Evolutionary conservation across 306 rosid species (phyloP).

Genomic region (Macrotyloma uniflorum): DNA sequence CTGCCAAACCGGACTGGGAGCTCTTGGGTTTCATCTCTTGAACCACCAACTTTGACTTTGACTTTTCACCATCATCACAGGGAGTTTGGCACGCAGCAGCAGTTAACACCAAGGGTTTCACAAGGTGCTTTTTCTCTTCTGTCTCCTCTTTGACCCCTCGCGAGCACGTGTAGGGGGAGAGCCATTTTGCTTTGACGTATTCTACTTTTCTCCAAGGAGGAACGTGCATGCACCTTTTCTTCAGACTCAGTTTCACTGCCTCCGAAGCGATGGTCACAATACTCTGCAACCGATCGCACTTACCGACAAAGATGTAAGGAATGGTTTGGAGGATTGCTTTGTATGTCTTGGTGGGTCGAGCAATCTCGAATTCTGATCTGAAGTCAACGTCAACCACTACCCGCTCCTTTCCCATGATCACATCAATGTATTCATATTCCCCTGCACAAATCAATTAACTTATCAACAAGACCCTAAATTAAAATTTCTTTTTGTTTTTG

Average conservation of each 20-base stretch:
- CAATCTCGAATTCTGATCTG: constrained; percentile 84
- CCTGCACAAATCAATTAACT: constrained; percentile 43
- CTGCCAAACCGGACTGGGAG: constrained; percentile 57
- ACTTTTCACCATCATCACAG: constrained; percentile 14
- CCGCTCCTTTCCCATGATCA: constrained; percentile 55
- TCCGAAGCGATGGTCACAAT: constrained; percentile 65
- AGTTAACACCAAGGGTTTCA: neutral
- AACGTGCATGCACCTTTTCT: constrained; percentile 70
- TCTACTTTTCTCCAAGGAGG: constrained; percentile 88
- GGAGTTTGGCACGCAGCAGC: neutral
- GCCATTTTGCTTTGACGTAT: constrained; percentile 74
- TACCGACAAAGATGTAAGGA: constrained; percentile 69
- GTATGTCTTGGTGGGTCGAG: constrained; percentile 73
- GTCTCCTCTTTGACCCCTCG: constrained; percentile 7
- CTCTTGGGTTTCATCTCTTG: constrained; percentile 59
- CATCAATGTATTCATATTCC: constrained; percentile 80
- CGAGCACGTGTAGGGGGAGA: constrained; percentile 52
- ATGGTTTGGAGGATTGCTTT: constrained; percentile 64
- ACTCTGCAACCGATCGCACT: constrained; percentile 58
- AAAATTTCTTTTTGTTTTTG: neutral
- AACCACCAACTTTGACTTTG: constrained; percentile 24
- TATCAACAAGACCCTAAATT: neutral
- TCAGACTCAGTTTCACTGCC: constrained; percentile 77
- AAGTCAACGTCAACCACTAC: constrained; percentile 69
- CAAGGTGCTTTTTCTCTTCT: constrained; percentile 6